These are phyloP conservation scores for Flaveria brownii DNA, from an alignment of 129 eudicot species.

Conservation along the genomic window DNA sequence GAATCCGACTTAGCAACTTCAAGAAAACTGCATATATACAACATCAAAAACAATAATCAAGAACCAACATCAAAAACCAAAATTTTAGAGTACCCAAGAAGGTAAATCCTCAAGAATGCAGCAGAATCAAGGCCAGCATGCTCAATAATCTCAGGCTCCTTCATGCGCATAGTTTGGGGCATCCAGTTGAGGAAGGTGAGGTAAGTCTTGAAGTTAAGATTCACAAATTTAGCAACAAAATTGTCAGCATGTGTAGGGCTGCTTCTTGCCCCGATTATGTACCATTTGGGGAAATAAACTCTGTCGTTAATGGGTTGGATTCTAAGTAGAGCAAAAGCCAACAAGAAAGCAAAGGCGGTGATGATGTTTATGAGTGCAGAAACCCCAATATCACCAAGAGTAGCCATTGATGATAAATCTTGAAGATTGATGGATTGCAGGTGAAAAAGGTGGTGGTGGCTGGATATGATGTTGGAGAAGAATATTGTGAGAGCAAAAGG, in stretches of 20 bases:
- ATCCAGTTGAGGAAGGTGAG: slow-evolving; percentile 55
- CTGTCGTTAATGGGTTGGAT: slow-evolving; percentile 57
- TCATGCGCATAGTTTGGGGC: slow-evolving; percentile 58
- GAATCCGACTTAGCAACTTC: neutral
- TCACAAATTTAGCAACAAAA: slow-evolving; percentile 39
- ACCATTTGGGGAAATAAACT: slow-evolving; percentile 62
- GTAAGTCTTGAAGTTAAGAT: slow-evolving; percentile 46
- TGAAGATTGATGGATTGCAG: neutral
- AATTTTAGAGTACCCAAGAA: slow-evolving; percentile 45
- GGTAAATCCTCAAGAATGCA: slow-evolving; percentile 51
- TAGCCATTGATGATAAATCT: slow-evolving; percentile 29
- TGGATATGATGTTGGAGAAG: neutral
- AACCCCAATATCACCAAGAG: slow-evolving; percentile 40
- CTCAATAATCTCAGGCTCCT: slow-evolving; percentile 48
- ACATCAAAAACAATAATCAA: neutral
- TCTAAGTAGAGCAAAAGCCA: slow-evolving; percentile 58
- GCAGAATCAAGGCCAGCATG: slow-evolving; percentile 67
- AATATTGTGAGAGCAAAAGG: neutral
- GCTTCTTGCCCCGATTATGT: slow-evolving; percentile 41
- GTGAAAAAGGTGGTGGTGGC: neutral
- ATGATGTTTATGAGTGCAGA: slow-evolving; percentile 40
- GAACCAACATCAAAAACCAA: neutral
- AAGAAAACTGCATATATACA: neutral
- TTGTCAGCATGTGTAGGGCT: slow-evolving; percentile 37
- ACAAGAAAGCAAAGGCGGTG: slow-evolving; percentile 44